A percentile compares a stretch with the other conserved stretches of the same genome.
These are phyloP conservation scores for Linnemannia elongata DNA, from an alignment of 192 early-diverging fungal genomes.

Conservation along the genomic window DNA sequence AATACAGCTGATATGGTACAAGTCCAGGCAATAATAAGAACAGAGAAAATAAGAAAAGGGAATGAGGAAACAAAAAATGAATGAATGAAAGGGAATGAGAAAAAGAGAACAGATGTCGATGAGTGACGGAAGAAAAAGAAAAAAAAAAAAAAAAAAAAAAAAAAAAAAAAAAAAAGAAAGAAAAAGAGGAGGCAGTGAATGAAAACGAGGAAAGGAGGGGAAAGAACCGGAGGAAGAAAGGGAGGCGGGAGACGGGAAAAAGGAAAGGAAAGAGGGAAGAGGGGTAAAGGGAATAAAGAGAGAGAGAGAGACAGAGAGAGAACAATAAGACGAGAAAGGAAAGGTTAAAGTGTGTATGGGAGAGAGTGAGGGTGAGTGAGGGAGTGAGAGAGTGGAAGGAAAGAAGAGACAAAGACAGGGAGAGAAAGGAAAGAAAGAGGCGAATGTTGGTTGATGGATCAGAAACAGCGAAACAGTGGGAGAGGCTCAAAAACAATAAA, in stretches of 20 bases:
- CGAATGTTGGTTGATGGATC: neutral
- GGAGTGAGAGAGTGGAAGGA: neutral
- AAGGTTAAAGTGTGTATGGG: neutral
- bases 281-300: neutral
- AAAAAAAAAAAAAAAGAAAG: neutral
- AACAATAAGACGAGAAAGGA: neutral
- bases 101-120: neutral
- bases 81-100: neutral
- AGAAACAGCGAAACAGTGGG: neutral
- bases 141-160: too few species aligned
- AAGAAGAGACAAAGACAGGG: neutral
- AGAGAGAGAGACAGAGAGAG: neutral
- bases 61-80: too few species aligned
- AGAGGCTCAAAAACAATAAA: neutral
- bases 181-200: neutral
- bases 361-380: neutral
- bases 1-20: too few species aligned
- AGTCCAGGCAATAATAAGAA: neutral
- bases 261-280: neutral
- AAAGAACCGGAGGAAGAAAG: neutral
- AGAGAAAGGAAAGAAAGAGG: neutral
- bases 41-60: neutral
- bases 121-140: too few species aligned
- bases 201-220: neutral
- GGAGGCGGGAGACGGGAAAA: neutral